These are phyloP conservation scores for Sphagnum magellanicum DNA, from an alignment of 228 moss, liverwort and hornwort genomes.

Conservation along the genomic window DNA sequence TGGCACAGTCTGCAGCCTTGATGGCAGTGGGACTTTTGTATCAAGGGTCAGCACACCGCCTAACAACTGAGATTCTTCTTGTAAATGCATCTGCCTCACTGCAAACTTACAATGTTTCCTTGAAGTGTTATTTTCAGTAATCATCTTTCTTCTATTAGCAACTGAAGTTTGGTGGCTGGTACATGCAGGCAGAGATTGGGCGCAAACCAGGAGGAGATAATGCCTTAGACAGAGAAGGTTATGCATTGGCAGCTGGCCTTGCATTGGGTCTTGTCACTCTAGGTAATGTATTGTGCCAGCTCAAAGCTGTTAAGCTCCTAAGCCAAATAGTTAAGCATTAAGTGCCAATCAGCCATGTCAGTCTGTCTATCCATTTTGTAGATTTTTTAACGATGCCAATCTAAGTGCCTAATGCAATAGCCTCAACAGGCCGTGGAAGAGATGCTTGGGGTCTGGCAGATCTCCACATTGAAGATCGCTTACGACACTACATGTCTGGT, in stretches of 20 bases:
- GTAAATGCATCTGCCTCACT: constrained; percentile 7
- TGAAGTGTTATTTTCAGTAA: neutral
- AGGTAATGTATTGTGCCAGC: constrained; percentile 14
- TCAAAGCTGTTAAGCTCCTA: neutral
- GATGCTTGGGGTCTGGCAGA: constrained; percentile 99
- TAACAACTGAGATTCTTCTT: constrained; percentile 94
- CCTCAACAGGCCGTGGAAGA: constrained; percentile 55
- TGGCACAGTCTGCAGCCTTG: constrained; percentile 68
- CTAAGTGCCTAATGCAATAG: too few species aligned
- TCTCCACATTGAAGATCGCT: constrained; percentile 96
- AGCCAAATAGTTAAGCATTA: neutral
- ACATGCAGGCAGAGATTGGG: constrained; percentile 72
- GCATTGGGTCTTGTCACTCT: constrained; percentile 94
- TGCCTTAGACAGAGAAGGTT: constrained; percentile 85
- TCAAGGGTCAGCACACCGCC: constrained; percentile 98
- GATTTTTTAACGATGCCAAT: too few species aligned
- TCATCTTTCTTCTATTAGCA: neutral
- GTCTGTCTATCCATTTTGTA: too few species aligned
- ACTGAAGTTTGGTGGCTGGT: too few species aligned
- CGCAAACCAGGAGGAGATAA: constrained; percentile 92
- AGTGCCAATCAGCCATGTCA: too few species aligned
- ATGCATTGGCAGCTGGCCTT: constrained; percentile 93
- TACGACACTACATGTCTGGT: constrained; percentile 87
- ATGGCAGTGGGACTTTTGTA: constrained; percentile 92
- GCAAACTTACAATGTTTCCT: neutral